Base-by-base conservation (phyloP, 306 rosid genomes). In the Vigna hirtella region DNA sequence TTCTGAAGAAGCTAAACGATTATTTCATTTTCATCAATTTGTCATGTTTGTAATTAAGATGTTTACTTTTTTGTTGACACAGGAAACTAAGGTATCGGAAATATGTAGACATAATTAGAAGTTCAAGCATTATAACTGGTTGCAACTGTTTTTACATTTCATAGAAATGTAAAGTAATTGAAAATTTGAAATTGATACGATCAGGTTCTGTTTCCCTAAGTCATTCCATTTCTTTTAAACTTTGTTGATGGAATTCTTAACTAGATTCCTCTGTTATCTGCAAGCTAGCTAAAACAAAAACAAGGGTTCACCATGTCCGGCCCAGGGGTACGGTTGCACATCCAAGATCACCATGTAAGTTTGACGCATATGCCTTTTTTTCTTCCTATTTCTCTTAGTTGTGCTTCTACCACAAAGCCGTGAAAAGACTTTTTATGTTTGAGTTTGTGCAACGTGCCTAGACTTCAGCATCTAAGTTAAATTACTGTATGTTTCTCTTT, bases 311-410 rank as follows among this genome's bases (percentile, higher is more conserved):
- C 72, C 73, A 94, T 91, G 95, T 84, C 91, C 10, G 14, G 74
- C 74, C 82, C 77, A 26, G 90, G 79, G 57, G 96, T 94, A 75
- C 86, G 74, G 65, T 88, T 89, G 85, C 84, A 89, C 65, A 57
- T 87, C 74, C 93, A 83, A 61, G 83, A 82, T 70, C 75, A 57
- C 74, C 76, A 92, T 83, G 98, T 94, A 90, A 89, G 93, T 79
- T 66, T 26, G 57, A 9, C 55, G 2, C 77, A 3, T 42, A 6
- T 30, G 3, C 68, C 1, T 22, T 49, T 36, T 26, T 69, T 5
- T 7, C 36, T 6, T 24, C 18, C 9, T 8, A 0, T 18, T 72
- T 6, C 55, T 67, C 42, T 28, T 28, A 9, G 2, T 34, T 65
- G 5, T 52, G 18, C 51, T 66, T 58, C 4, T 76, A 36, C 72